Base-by-base conservation (phyloP, 495 filamentous ascomycete genomes). In the Jackrogersella multiformis region DNA sequence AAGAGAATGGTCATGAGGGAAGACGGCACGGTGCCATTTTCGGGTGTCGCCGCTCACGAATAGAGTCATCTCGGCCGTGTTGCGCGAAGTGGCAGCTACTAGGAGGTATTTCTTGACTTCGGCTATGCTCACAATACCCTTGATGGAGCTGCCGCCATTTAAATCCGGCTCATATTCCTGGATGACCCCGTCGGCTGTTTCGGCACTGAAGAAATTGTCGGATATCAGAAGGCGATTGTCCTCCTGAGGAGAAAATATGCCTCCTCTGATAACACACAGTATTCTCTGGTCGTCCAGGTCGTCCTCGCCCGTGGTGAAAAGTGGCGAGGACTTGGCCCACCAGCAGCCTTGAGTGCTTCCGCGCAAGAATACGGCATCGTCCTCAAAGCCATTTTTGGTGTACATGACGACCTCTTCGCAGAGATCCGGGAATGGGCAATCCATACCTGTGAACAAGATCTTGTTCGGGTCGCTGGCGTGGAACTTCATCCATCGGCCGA, bases 1-100 rank as follows among this genome's bases (percentile, higher is more conserved):
- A 21, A 99, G 75, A 24, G 86, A 83, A 28, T 86, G 85, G 28
- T 89, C 89, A 56, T 76, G 76, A 39, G 86, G 87, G 76, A 99
- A 98, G 64, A 94, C 84, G 48, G 94, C 95, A n/a, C 92, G 88
- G 72, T 97, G 90, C 95, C 95, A 99, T 24, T 82, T 89, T 28
- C 82, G 79, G 24, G 92, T 86, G 73, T 99, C 93, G 67, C 90
- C 86, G 10, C 90, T 92, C 49, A 88, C 78, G 73, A 82, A 99
- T 62, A 99, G 83, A 18, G 93, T 93, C 82, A 96, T 88, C 77
- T 99, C 96, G 49, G 90, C 87, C 1, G 93, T 96, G 28, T 89
- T 88, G 32, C 86, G 79, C 21, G 92, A 90, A 66, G 87, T 88
- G 24, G 90, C 88, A 16, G 94, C 94, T 15, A 88, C 92, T 9